phyloP scores from a whole-genome alignment of 805 yeast species.

The Hanseniaspora lindneri region DNA sequence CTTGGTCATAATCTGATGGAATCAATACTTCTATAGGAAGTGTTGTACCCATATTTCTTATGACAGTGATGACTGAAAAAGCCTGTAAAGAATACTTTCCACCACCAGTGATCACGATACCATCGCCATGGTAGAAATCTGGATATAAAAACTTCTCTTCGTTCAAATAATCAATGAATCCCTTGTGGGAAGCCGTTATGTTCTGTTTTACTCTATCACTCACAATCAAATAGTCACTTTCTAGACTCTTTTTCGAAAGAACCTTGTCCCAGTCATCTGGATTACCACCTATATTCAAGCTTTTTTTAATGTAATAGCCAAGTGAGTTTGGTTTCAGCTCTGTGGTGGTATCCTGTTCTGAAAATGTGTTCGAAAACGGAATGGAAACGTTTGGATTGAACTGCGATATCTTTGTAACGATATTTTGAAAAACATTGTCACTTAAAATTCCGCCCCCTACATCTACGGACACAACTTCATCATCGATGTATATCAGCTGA shows the following conservation, averaged over 20 bases:
- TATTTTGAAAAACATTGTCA: conserved; percentile 11
- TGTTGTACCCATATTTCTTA: conserved; percentile 47
- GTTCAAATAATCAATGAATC: neutral
- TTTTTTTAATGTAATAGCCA: conserved; percentile 8
- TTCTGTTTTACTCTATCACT: conserved; percentile 2
- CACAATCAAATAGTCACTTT: neutral
- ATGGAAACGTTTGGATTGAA: neutral
- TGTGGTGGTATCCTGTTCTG: neutral
- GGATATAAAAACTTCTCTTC: neutral
- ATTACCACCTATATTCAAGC: conserved; percentile 1
- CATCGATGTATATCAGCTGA: neutral
- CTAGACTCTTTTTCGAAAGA: neutral
- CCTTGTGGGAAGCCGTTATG: neutral
- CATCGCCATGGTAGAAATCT: conserved; percentile 23
- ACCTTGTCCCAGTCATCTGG: neutral
- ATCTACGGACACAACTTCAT: conserved; percentile 5
- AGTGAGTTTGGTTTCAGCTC: neutral
- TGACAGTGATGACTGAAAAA: conserved; percentile 47
- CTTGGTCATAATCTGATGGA: conserved; percentile 55
- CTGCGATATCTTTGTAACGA: neutral
- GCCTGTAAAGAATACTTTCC: conserved; percentile 67
- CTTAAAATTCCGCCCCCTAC: neutral
- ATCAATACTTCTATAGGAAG: conserved; percentile 69
- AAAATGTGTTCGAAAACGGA: conserved; percentile 3
- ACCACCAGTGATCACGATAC: conserved; percentile 66